These are phyloP conservation scores for Fusarium tricinctum DNA, from an alignment of 2,329 filamentous ascomycete species.

Conservation along the genomic window DNA sequence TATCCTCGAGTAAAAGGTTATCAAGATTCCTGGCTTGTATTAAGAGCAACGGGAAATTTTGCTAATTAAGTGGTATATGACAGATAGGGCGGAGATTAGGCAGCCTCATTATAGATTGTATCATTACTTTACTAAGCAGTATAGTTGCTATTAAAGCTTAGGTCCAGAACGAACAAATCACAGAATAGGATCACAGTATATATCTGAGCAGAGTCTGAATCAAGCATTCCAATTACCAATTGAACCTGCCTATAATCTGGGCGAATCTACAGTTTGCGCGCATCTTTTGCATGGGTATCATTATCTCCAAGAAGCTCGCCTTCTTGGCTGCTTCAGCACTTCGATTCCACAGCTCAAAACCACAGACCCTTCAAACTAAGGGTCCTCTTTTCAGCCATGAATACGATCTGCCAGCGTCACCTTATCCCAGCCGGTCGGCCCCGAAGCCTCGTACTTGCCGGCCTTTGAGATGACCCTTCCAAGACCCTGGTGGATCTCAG, in stretches of 20 bases:
- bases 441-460: conserved; percentile 77
- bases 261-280: conserved; percentile 7
- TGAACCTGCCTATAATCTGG: conserved; percentile 10
- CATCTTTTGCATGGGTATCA: conserved; percentile 46
- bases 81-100: not conserved
- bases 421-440: conserved; percentile 66
- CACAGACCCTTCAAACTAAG: not conserved
- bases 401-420: conserved; percentile 52
- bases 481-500: conserved; percentile 85
- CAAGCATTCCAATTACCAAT: conserved; percentile 1
- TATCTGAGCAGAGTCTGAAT: not conserved
- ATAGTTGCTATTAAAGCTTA: not conserved
- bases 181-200: not conserved
- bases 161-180: no score
- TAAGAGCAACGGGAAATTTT: no score
- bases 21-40: no score
- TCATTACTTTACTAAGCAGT: not conserved
- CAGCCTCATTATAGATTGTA: not conserved
- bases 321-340: conserved; percentile 5
- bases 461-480: conserved; percentile 87
- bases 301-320: conserved; percentile 22
- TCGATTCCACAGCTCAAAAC: not conserved
- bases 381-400: conserved; percentile 38
- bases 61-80: no score
- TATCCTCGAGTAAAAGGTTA: not conserved